These are phyloP conservation scores for Pseudozyma hubeiensis DNA, from an alignment of 1,284 basidiomycete species.

Conservation along the genomic window DNA sequence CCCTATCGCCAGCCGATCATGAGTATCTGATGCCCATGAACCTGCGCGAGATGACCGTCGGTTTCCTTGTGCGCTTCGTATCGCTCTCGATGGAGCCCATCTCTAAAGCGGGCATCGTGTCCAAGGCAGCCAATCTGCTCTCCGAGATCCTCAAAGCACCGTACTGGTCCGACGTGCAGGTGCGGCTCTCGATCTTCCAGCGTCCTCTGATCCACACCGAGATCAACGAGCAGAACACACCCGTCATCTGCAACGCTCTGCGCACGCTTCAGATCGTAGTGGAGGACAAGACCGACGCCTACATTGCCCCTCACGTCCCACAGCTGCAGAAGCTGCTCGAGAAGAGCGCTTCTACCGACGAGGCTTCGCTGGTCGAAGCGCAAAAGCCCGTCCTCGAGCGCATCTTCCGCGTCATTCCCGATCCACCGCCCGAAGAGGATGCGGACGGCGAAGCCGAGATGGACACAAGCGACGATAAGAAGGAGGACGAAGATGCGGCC, in stretches of 20 bases:
- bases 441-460: slow-evolving; percentile 53
- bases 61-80: slow-evolving; percentile 88
- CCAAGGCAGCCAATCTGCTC: slow-evolving; percentile 83
- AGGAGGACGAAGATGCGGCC: slow-evolving; percentile 75
- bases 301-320: slow-evolving; percentile 81
- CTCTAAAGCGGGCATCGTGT: slow-evolving; percentile 76
- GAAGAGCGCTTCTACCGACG: slow-evolving; percentile 54
- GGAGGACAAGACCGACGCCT: slow-evolving; percentile 83
- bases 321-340: slow-evolving; percentile 87
- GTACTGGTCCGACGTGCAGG: slow-evolving; percentile 92
- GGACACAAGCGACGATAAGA: slow-evolving; percentile 76
- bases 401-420: slow-evolving; percentile 83
- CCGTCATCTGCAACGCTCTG: slow-evolving; percentile 83
- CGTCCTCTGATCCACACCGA: slow-evolving; percentile 74
- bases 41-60: slow-evolving; percentile 76
- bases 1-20: slow-evolving; percentile 42
- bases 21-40: slow-evolving; percentile 60
- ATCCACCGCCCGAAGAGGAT: slow-evolving; percentile 53
- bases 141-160: slow-evolving; percentile 82
- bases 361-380: slow-evolving; percentile 56
- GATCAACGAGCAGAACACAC: slow-evolving; percentile 75
- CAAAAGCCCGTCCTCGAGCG: slow-evolving; percentile 78
- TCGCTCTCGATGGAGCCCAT: slow-evolving; percentile 80
- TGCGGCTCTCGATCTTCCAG: slow-evolving; percentile 76
- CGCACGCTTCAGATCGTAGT: slow-evolving; percentile 90